phyloP scores from a whole-genome alignment of 208 protist genomes.

The Leishmania turanica region DNA sequence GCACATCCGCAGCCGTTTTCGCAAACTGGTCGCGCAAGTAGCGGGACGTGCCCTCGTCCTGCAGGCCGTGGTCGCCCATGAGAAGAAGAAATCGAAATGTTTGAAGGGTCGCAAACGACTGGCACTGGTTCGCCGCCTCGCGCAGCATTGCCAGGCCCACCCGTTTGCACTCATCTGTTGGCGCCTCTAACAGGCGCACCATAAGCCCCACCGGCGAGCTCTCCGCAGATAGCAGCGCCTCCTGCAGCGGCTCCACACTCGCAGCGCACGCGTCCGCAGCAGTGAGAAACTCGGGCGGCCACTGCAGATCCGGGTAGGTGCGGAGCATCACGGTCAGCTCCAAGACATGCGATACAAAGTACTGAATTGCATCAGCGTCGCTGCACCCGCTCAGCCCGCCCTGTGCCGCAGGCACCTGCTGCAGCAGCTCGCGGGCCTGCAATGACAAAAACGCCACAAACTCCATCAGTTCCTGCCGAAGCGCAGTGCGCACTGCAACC shows the following conservation, averaged over 20 bases:
- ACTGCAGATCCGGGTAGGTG: slow-evolving; percentile 13
- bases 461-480: slow-evolving; percentile 50
- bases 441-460: slow-evolving; percentile 40
- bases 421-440: slow-evolving; percentile 47
- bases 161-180: slow-evolving; percentile 34
- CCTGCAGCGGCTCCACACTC: slow-evolving; percentile 16
- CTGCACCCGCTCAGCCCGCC: slow-evolving; percentile 46
- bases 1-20: slow-evolving; percentile 72
- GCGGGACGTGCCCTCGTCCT: slow-evolving; percentile 41
- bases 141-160: slow-evolving; percentile 56
- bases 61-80: slow-evolving; percentile 57
- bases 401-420: slow-evolving; percentile 34
- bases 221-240: slow-evolving; percentile 30
- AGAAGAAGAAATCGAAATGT: slow-evolving; percentile 77
- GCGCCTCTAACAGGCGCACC: slow-evolving; percentile 36
- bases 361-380: slow-evolving; percentile 38
- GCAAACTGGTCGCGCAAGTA: slow-evolving; percentile 76
- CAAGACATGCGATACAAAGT: slow-evolving; percentile 31
- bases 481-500: slow-evolving; percentile 24
- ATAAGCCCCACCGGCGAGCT: slow-evolving; percentile 43
- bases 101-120: slow-evolving; percentile 66
- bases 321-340: slow-evolving; percentile 25
- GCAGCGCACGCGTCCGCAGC: slow-evolving; percentile 24
- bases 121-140: slow-evolving; percentile 58
- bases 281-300: slow-evolving; percentile 24